Evolutionary conservation across 1,139 yeast genomes (phyloP), one percentile per base, ranked within the genome.

Genomic region (Zhuliangozyma blackwelliae): DNA sequence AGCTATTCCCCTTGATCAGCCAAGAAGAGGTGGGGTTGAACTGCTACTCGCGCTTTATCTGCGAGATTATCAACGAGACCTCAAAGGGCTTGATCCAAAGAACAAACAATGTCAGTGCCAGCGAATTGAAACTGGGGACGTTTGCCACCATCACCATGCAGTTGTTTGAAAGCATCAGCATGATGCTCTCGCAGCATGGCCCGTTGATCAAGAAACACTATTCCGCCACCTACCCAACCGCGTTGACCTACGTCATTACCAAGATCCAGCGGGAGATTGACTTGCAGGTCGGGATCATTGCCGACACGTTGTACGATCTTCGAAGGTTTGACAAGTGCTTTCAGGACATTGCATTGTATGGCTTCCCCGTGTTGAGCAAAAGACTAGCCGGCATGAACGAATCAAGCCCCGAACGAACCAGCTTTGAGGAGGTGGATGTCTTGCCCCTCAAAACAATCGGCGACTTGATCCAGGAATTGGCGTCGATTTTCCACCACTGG

Each of bases 231-330:
- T 67, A 60, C 36, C 67, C 70, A 1, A 61, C 71, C 13, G 81
- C 87, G 22, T 79, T 90, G 68, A 63, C 72, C 3, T 71, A 70
- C 33, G 90, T 90, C 5, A 72, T 90, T 46, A 78, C 73, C 22
- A 77, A 76, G 39, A 82, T 92, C 27, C 96, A 92, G 57, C 69
- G 76, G 40, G 98, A 92, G 54, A 83, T 95, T 16, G 98, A 92
- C 53, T 72, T 90, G 10, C 98, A 92, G 53, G 84, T 94, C 20
- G 95, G 95, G 0, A 65, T 92, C 33, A 84, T 92, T 9, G 70
- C 87, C 39, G 97, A 92, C 55, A 87, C 95, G 0, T 88, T 88
- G 54, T 79, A 82, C 66, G 96, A 87, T 47, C 72, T 77, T 34
- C 73, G 87, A 44, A 68, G 83, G 29, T 55, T 88, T 9, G 78